phyloP scores from a whole-genome alignment of 306 rosid genomes.

The Vigna mungo region DNA sequence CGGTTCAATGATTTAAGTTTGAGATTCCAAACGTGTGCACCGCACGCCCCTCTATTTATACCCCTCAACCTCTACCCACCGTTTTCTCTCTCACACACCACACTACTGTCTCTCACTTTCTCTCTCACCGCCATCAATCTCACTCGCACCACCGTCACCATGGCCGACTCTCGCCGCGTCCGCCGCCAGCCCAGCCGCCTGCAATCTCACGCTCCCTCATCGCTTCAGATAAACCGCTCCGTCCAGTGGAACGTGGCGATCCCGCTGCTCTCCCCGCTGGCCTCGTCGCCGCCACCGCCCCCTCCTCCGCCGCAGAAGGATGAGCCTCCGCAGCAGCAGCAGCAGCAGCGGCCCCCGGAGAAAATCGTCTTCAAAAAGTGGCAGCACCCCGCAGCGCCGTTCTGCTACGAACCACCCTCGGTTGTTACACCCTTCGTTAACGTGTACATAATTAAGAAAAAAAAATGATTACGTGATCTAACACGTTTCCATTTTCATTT shows the following conservation, averaged over 20 bases:
- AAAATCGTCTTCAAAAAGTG: constrained; percentile 68
- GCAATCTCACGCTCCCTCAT: constrained; percentile 82
- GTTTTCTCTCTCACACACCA: background rate
- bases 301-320: constrained; percentile 44
- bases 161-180: constrained; percentile 62
- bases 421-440: constrained; percentile 56
- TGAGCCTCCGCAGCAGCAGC: constrained; percentile 38
- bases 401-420: constrained; percentile 62
- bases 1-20: constrained; percentile 21
- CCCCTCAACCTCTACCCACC: background rate
- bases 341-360: constrained; percentile 46
- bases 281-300: constrained; percentile 62
- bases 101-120: background rate
- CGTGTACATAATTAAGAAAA: constrained; percentile 35
- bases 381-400: constrained; percentile 98
- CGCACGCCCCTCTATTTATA: constrained; percentile 45
- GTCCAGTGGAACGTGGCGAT: constrained; percentile 85
- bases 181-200: constrained; percentile 69
- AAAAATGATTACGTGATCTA: constrained; percentile 16
- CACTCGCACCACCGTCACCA: constrained; percentile 25
- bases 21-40: constrained; percentile 46
- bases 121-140: constrained; percentile 23
- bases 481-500: background rate
- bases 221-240: constrained; percentile 62
- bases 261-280: constrained; percentile 84